Evolutionary conservation across 176 grass and related monocot genomes (phyloP), one percentile per base, ranked within the genome.

Genomic region (Eragrostis curvula): DNA sequence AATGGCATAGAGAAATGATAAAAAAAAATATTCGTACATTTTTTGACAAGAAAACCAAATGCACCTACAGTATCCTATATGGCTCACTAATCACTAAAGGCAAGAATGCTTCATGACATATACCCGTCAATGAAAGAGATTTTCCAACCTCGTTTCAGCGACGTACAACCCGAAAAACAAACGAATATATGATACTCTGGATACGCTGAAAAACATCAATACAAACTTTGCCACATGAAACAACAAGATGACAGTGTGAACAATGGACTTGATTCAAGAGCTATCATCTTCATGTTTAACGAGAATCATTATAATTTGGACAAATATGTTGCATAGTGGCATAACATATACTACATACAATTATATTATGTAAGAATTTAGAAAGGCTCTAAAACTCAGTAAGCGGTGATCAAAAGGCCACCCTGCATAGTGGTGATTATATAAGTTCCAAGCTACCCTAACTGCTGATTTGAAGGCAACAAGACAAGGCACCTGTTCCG

Each of bases 81-180:
- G 40, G 39, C 57, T 36, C 32, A 36, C n/a, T n/a, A n/a, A n/a
- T 36, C 28, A 40, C 11, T 66, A 81, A 24, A 64, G 20, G 17
- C 18, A 85, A 71, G 64, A 71, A 46, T 79, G 21, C 40, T 49
- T 18, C 8, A 25, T 43, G 68, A 61, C 61, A 21, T 83, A 78
- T 27, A 59, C 16, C 55, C 7, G 25, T 27, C 17, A 64, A 63
- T 39, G 11, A 63, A 18, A 77, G 9, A 65, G 20, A 16, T 64
- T 21, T 39, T 25, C 9, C 14, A 78, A 20, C 6, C 80, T 41
- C 32, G 58, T 71, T 78, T 65, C 9, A 3, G 36, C 44, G 56
- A 53, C 36, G 13, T 69, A 42, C 42, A 2, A 36, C 30, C 18
- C 28, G 20, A n/a, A 16, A 53, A 27, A 39, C 27, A 25, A 20